Evolutionary conservation across 1,284 basidiomycete genomes (phyloP), one percentile per base, ranked within the genome.

Genomic region (Coniophora puteana): DNA sequence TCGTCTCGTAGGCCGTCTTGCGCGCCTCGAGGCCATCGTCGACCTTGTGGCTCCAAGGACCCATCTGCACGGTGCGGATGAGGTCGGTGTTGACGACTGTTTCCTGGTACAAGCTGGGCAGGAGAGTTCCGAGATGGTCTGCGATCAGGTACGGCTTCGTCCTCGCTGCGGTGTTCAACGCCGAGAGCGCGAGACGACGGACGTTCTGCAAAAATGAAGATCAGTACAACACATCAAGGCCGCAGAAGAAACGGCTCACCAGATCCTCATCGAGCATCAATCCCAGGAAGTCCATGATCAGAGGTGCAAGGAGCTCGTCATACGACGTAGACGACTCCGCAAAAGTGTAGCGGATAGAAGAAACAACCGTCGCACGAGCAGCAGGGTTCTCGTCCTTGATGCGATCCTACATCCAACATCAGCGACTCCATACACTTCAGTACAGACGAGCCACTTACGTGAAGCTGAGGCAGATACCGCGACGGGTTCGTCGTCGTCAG

Each of bases 1-100:
- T 90, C 4, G 94, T 95, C 66, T 99, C 95, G 65, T 91, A 98
- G 2, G 95, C 95, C 0, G 91, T 94, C 73, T 95, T 93, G 41
- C 91, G 83, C n/a, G 91, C 80, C 50, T 96, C 93, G 8, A 96
- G 71, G 38, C 93, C 93, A 51, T 95, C 92, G 54, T 96, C 93
- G 25, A 93, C 89, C 58, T 88, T 91, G 63, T 95, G 92, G 40
- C 89, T 93, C 86, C 93, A 99, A 1, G 96, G 96, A 12, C 96
- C 96, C 96, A 99, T 98, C 57, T 91, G 85, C 7, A 99, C 93
- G 5, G 88, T 90, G 23, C 91, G 81, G 54, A 97, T 86, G 41
- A 97, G 79, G 26, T 88, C 82, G 12, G 80, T 74, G 53, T 92
- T 89, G 54, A 93, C 67, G 24, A 76, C 63, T 0, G 93, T 95